Evolutionary conservation across 257 asterid genomes (phyloP).

Genomic region (Cynanchum wilfordii): DNA sequence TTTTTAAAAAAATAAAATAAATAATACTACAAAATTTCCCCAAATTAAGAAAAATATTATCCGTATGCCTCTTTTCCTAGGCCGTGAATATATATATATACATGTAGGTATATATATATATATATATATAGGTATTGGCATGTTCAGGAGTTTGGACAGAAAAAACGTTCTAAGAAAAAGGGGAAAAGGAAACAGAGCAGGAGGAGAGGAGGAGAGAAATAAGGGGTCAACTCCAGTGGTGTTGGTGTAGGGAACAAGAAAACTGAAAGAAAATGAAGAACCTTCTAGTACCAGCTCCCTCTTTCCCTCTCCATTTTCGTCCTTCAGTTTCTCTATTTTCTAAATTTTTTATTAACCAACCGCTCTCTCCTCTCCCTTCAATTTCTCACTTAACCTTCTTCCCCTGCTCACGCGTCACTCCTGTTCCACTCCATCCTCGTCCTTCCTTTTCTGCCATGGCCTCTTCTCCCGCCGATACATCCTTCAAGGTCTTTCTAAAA

Average conservation of each 20-base stretch:
- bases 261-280: slow-evolving; percentile 17
- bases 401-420: neutral
- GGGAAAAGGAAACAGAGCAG: too few species aligned
- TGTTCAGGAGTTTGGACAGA: neutral
- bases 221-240: neutral
- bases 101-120: too few species aligned
- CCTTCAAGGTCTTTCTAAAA: slow-evolving; percentile 11
- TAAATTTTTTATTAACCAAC: neutral
- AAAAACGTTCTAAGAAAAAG: neutral
- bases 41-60: too few species aligned
- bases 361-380: neutral
- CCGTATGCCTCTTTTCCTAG: too few species aligned
- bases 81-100: too few species aligned
- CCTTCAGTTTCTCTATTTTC: slow-evolving; percentile 9
- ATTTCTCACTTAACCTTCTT: neutral
- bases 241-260: neutral
- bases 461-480: slow-evolving; percentile 17
- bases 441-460: slow-evolving; percentile 25
- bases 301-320: slow-evolving; percentile 11
- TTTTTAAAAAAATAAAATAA: too few species aligned
- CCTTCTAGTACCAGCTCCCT: slow-evolving; percentile 16
- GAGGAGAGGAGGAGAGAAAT: neutral
- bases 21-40: too few species aligned
- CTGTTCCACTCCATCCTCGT: slow-evolving; percentile 9
- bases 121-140: neutral